phyloP scores from a whole-genome alignment of 768 basidiomycete species.

The Lactarius pseudohatsudake region DNA sequence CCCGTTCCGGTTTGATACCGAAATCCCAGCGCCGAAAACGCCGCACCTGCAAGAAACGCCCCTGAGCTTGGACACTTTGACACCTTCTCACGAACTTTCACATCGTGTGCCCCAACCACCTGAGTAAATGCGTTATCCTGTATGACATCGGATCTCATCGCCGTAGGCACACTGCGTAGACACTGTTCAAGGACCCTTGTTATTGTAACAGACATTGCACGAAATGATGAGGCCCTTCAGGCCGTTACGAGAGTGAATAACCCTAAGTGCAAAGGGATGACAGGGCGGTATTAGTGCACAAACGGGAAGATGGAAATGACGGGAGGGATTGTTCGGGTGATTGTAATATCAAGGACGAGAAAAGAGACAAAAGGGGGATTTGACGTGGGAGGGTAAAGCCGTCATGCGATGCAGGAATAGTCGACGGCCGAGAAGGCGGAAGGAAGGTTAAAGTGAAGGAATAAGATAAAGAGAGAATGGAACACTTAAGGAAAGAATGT shows the following conservation, averaged over 20 bases:
- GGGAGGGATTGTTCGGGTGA: constrained; percentile 30
- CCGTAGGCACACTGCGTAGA: constrained; percentile 1
- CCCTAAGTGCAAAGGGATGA: constrained; percentile 29
- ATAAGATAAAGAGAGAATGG: constrained; percentile 77
- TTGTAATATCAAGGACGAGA: constrained; percentile 25
- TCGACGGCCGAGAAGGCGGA: constrained; percentile 39
- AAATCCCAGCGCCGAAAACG: background rate
- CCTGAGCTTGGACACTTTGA: constrained; percentile 20
- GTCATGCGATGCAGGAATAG: constrained; percentile 38
- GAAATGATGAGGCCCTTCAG: constrained; percentile 31
- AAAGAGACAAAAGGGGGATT: constrained; percentile 17
- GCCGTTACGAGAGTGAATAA: constrained; percentile 29
- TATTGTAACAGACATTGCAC: constrained; percentile 30
- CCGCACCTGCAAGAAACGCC: background rate
- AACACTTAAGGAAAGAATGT: constrained; percentile 43
- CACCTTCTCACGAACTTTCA: constrained; percentile 12
- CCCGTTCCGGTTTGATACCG: background rate
- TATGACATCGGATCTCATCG: constrained; percentile 19
- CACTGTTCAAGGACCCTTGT: constrained; percentile 30
- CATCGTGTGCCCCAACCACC: background rate
- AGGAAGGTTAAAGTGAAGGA: constrained; percentile 66
- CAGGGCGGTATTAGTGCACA: constrained; percentile 31
- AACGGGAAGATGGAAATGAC: constrained; percentile 26
- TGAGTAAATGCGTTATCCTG: too few species aligned
- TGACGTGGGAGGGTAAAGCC: constrained; percentile 30